phyloP scores from a whole-genome alignment of 441 rosid species.

The Adansonia gregorii region DNA sequence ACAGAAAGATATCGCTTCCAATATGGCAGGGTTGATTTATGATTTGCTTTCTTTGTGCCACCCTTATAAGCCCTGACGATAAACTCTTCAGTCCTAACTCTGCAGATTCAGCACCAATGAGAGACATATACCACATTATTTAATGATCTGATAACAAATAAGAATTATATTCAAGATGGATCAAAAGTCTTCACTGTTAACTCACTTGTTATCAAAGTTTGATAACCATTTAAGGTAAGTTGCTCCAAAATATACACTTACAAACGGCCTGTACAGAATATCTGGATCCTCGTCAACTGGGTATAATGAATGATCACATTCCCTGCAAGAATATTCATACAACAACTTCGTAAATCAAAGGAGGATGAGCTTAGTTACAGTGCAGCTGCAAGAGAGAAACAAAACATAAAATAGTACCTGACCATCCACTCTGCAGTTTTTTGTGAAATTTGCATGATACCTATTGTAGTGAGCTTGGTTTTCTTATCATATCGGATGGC shows the following conservation, averaged over 20 bases:
- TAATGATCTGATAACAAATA: not conserved
- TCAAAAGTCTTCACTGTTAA: conserved; percentile 12
- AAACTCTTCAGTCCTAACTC: conserved; percentile 89
- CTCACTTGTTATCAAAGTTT: conserved; percentile 70
- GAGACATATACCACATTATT: conserved; percentile 1
- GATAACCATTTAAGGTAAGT: conserved; percentile 88
- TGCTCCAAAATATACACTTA: conserved; percentile 83
- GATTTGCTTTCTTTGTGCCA: conserved; percentile 78
- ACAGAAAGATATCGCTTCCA: conserved; percentile 88
- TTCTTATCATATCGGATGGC: conserved; percentile 64
- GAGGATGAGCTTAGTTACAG: conserved; percentile 11
- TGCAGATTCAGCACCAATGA: conserved; percentile 35
- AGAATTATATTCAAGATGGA: conserved; percentile 1
- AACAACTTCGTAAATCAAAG: conserved; percentile 21
- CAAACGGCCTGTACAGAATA: conserved; percentile 75
- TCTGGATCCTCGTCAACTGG: conserved; percentile 62
- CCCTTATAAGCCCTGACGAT: conserved; percentile 81
- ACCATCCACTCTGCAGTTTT: conserved; percentile 70
- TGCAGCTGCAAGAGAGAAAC: not conserved
- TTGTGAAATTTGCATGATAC: conserved; percentile 75
- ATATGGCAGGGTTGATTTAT: conserved; percentile 80
- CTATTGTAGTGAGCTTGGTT: conserved; percentile 67
- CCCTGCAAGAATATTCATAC: conserved; percentile 53
- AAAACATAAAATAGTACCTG: conserved; percentile 48
- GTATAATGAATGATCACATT: conserved; percentile 61